Percentiles rank a stretch among this genome's conserved stretches.
These are phyloP conservation scores for Tricladium varicosporioides DNA, from an alignment of 2,329 filamentous ascomycete species.

Conservation along the genomic window DNA sequence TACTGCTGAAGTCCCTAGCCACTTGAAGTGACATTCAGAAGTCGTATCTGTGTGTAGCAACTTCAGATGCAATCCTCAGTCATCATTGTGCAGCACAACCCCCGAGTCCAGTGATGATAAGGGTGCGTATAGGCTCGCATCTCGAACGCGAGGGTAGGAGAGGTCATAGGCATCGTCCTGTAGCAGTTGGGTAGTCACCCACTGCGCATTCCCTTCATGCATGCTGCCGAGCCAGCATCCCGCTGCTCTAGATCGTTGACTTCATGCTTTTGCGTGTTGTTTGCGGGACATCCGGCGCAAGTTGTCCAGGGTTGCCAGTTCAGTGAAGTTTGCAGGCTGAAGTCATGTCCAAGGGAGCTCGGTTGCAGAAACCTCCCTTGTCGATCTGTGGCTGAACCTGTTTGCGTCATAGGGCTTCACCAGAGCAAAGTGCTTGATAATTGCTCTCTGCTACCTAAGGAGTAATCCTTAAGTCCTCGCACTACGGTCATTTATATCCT, in stretches of 20 bases:
- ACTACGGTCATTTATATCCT: not conserved
- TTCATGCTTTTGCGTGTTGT: not conserved
- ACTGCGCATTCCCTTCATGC: too few relatives aligned
- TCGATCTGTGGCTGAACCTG: too few relatives aligned
- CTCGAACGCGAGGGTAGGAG: not conserved
- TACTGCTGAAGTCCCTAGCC: not conserved
- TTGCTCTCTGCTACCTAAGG: not conserved
- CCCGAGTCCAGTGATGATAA: conserved; percentile 4
- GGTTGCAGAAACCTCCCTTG: not conserved
- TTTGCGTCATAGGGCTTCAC: too few relatives aligned
- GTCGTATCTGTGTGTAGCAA: too few relatives aligned
- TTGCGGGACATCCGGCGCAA: not conserved
- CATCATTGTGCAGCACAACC: not conserved
- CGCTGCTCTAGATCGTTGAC: not conserved
- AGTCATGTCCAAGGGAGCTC: not conserved
- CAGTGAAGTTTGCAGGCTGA: not conserved
- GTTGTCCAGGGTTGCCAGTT: not conserved
- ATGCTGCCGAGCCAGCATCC: not conserved
- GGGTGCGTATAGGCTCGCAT: not conserved
- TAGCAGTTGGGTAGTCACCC: too few relatives aligned
- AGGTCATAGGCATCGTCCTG: not conserved
- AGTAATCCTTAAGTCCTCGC: not conserved
- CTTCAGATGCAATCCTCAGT: not conserved
- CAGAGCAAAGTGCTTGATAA: too few relatives aligned
- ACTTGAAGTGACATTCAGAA: too few relatives aligned